phyloP scores from a whole-genome alignment of 805 yeast genomes.

The Kazachstania kunashirensis region DNA sequence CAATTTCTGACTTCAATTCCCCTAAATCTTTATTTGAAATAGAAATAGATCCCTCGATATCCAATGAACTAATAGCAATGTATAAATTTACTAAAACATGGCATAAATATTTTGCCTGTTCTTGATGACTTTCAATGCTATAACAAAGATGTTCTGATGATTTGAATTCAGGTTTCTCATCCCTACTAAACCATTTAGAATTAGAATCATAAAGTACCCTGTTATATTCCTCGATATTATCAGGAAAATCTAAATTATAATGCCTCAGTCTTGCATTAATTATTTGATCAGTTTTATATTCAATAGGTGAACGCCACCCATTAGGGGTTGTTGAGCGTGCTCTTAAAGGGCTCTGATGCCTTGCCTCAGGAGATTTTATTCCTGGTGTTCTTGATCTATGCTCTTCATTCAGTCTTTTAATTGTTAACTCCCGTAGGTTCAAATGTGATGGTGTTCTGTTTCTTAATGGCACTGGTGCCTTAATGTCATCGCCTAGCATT shows the following conservation, averaged over 20 bases:
- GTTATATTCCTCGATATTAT: constrained; percentile 17
- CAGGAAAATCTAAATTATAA: constrained; percentile 47
- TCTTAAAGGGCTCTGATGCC: constrained; percentile 2
- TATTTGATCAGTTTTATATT: constrained; percentile 17
- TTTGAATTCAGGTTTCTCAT: constrained; percentile 27
- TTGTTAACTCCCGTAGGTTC: constrained; percentile 5
- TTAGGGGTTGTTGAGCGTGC: constrained; percentile 22
- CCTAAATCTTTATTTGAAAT: constrained; percentile 63
- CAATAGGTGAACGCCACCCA: constrained; percentile 5
- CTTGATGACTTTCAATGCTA: constrained; percentile 53
- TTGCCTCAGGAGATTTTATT: constrained; percentile 3
- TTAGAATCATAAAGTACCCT: constrained; percentile 21
- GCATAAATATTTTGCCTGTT: constrained; percentile 62
- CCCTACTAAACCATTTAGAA: constrained; percentile 34
- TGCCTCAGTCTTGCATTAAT: constrained; percentile 27
- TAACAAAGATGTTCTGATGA: constrained; percentile 54
- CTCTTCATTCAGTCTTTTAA: constrained; percentile 4
- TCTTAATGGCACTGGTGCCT: constrained; percentile 23
- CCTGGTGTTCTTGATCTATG: constrained; percentile 14
- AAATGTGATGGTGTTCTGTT: constrained; percentile 13
- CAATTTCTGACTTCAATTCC: constrained; percentile 30
- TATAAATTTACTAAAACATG: constrained; percentile 75
- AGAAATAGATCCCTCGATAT: constrained; percentile 59
- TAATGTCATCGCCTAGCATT: constrained; percentile 12
- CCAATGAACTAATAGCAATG: constrained; percentile 65